Percentiles rank a stretch among this genome's conserved stretches.
These are phyloP conservation scores for Microbotryum violaceum DNA, from an alignment of 1,284 basidiomycete genomes.

Conservation along the genomic window DNA sequence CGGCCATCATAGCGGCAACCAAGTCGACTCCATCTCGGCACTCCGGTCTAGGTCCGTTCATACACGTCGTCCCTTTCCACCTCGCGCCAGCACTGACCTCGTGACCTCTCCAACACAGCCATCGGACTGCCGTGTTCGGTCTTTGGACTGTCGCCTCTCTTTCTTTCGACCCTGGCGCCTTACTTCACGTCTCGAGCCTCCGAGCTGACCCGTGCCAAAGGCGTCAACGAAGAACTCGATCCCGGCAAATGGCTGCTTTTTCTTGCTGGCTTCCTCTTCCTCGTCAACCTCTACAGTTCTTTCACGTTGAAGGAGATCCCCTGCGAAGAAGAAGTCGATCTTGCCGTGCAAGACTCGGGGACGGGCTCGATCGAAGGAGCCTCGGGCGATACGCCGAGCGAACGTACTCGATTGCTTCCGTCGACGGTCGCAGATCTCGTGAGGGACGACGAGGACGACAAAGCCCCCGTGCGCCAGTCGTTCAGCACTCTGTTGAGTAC, in stretches of 20 bases:
- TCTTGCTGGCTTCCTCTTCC: conserved; percentile 23
- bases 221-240: conserved; percentile 26
- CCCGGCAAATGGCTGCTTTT: conserved; percentile 28
- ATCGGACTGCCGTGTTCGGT: conserved; percentile 33
- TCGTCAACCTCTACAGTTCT: conserved; percentile 29
- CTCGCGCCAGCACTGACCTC: no score
- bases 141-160: conserved; percentile 34
- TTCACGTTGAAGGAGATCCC: conserved; percentile 21
- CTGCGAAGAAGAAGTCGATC: conserved; percentile 11
- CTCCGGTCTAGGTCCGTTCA: conserved; percentile 25
- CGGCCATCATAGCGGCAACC: conserved; percentile 24
- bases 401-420: no score
- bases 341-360: neutral
- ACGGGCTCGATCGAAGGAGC: neutral
- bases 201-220: neutral
- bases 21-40: conserved; percentile 29
- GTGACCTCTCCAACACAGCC: neutral
- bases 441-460: no score
- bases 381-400: neutral
- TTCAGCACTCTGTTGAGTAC: conserved; percentile 10
- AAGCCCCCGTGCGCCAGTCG: neutral
- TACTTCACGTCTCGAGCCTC: conserved; percentile 24
- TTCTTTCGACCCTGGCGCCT: conserved; percentile 30
- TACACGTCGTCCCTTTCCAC: no score
- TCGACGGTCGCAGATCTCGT: no score